Evolutionary conservation across 345 rosid species (phyloP).

Genomic region (Fremontodendron californicum): DNA sequence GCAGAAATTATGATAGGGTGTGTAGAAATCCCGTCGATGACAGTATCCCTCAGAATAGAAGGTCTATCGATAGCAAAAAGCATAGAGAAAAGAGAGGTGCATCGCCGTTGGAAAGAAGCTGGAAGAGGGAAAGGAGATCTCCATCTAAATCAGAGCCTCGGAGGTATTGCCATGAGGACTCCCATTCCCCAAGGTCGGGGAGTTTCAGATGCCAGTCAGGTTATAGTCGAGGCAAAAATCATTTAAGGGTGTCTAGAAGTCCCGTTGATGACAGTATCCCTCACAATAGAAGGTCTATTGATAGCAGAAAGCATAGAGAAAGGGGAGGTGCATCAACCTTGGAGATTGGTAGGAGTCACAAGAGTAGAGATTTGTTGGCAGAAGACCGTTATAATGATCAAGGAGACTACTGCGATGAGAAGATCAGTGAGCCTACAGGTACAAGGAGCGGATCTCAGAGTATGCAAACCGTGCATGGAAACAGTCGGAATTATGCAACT

Average conservation of each 20-base stretch:
- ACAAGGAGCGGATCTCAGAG: not conserved
- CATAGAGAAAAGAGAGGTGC: not conserved
- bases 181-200: not conserved
- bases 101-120: not conserved
- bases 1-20: not conserved
- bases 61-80: not conserved
- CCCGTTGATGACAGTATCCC: not conserved
- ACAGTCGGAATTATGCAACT: not conserved
- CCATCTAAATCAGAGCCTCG: not conserved
- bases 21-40: not conserved
- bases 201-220: not conserved
- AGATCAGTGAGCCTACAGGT: not conserved
- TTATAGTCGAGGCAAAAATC: not conserved
- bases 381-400: not conserved
- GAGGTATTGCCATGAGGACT: not conserved
- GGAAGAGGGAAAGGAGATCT: constrained; percentile 6
- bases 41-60: not conserved
- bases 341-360: not conserved
- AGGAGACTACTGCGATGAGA: not conserved
- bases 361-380: not conserved
- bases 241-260: not conserved
- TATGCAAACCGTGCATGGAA: not conserved
- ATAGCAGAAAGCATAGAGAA: constrained; percentile 1
- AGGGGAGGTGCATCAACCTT: constrained; percentile 1
- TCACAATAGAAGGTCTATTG: not conserved